Conservation (phyloP, 2,329 filamentous ascomycete species). For the Neonectria punicea region DNA sequence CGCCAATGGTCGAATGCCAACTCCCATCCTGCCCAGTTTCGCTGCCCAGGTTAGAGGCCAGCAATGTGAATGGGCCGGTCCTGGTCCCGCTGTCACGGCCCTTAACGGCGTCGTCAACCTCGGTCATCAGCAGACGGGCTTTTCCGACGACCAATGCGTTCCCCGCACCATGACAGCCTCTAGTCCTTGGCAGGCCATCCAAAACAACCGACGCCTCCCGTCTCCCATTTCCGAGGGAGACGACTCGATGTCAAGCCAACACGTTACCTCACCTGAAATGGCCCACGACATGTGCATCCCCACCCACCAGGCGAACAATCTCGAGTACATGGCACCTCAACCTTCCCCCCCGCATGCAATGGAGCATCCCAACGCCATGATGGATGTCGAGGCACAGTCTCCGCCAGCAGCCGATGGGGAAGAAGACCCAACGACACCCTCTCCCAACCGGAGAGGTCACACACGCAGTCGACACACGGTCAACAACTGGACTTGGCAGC, state of each 20-base stretch:
- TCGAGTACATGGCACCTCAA: constrained; percentile 31
- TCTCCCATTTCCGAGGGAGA: constrained; percentile 70
- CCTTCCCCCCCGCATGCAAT: constrained; percentile 49
- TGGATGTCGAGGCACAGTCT: constrained; percentile 48
- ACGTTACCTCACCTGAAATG: constrained; percentile 46
- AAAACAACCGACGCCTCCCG: constrained; percentile 65
- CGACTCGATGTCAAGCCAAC: constrained; percentile 55
- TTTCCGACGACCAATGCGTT: constrained; percentile 55
- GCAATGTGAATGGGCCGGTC: constrained; percentile 54
- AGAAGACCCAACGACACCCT: constrained; percentile 54
- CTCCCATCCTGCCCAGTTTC: constrained; percentile 69
- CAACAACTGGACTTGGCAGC: constrained; percentile 69
- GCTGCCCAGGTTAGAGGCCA: constrained; percentile 65
- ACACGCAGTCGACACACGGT: constrained; percentile 68
- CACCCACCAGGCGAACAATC: constrained; percentile 46
- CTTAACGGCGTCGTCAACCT: constrained; percentile 52
- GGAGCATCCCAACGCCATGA: constrained; percentile 52
- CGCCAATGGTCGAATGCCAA: constrained; percentile 62
- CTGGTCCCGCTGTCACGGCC: constrained; percentile 47
- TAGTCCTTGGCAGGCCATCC: constrained; percentile 62
- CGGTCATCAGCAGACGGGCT: constrained; percentile 53
- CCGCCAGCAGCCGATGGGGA: constrained; percentile 43
- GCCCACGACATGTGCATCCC: constrained; percentile 47
- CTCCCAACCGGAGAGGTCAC: constrained; percentile 64
- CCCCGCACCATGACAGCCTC: constrained; percentile 60